Percentiles rank a stretch among this genome's conserved stretches.
Evolutionary conservation across 2,329 filamentous ascomycete genomes (phyloP).

Genomic region (Hirsutella rhossiliensis): DNA sequence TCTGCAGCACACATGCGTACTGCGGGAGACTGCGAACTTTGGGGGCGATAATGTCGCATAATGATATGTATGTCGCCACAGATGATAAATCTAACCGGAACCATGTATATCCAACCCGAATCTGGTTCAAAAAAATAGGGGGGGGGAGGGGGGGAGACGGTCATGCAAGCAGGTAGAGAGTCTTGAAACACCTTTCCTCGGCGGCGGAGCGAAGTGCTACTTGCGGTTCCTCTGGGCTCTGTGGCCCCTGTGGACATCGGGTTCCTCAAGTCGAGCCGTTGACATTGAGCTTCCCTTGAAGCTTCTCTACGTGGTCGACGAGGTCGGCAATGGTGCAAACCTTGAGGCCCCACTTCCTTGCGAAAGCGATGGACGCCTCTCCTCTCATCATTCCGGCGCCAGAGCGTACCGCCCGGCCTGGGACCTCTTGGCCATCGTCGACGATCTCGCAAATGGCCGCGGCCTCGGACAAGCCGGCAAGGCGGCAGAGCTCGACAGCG

Average conservation of each 20-base stretch:
- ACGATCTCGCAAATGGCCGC: constrained; percentile 88
- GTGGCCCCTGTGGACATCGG: not conserved
- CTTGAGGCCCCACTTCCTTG: constrained; percentile 75
- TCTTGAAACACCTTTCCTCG: too few species aligned
- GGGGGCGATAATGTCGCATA: too few species aligned
- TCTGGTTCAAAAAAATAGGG: too few species aligned
- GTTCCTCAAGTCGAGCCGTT: constrained; percentile 16
- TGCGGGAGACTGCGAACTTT: too few species aligned
- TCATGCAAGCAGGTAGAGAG: too few species aligned
- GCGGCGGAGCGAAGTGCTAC: too few species aligned
- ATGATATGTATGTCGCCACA: too few species aligned
- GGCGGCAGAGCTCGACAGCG: constrained; percentile 74
- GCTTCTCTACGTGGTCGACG: constrained; percentile 66
- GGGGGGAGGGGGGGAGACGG: too few species aligned
- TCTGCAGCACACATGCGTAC: too few species aligned
- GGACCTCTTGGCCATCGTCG: constrained; percentile 65
- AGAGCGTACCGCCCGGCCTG: constrained; percentile 51
- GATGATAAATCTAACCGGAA: too few species aligned
- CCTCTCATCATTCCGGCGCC: constrained; percentile 84
- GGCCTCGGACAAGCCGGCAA: constrained; percentile 67
- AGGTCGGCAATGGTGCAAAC: constrained; percentile 93
- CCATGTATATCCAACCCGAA: too few species aligned
- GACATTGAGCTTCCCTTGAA: constrained; percentile 44
- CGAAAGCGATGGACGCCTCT: constrained; percentile 81
- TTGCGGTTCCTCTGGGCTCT: too few species aligned